Evolutionary conservation across 2,329 filamentous ascomycete genomes (phyloP).

Genomic region (Lasiodiplodia hormozganensis): DNA sequence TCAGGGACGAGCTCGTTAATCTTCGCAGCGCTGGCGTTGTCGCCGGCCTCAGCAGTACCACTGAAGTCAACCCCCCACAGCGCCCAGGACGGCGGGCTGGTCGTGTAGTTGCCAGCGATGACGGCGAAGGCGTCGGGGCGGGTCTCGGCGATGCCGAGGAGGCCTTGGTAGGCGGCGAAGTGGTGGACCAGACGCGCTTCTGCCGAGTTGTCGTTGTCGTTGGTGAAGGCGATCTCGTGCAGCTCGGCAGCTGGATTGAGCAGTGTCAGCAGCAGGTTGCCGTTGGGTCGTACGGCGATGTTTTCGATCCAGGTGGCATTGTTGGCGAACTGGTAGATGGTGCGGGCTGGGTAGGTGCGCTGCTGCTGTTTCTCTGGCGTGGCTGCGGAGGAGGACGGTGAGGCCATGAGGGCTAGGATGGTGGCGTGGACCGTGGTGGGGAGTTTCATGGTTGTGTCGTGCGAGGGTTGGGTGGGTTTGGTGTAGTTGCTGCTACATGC

Average conservation of each 20-base stretch:
- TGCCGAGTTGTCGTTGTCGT: not conserved
- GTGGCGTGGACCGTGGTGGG: not conserved
- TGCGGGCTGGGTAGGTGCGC: not conserved
- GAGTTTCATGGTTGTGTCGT: not conserved
- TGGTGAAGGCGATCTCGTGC: constrained; percentile 42
- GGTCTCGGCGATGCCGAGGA: constrained; percentile 47
- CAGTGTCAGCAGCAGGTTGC: constrained; percentile 44
- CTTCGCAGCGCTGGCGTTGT: not conserved
- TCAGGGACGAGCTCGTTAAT: constrained; percentile 28
- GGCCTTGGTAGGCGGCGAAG: constrained; percentile 34
- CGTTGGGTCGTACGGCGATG: constrained; percentile 45
- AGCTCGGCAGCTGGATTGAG: constrained; percentile 40
- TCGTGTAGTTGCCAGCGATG: constrained; percentile 28
- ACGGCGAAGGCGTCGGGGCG: constrained; percentile 44
- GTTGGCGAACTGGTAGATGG: constrained; percentile 37
- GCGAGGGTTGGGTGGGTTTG: not conserved
- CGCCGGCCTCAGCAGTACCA: too few relatives aligned
- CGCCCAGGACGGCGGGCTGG: constrained; percentile 28
- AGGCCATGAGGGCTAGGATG: not conserved
- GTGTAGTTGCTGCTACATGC: not conserved
- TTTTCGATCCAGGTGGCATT: constrained; percentile 46
- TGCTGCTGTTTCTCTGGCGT: not conserved
- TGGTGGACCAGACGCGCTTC: constrained; percentile 38
- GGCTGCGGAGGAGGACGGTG: not conserved
- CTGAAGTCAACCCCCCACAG: not conserved